Conservation (phyloP, 23 red algal species). For the Gracilaria caudata region DNA sequence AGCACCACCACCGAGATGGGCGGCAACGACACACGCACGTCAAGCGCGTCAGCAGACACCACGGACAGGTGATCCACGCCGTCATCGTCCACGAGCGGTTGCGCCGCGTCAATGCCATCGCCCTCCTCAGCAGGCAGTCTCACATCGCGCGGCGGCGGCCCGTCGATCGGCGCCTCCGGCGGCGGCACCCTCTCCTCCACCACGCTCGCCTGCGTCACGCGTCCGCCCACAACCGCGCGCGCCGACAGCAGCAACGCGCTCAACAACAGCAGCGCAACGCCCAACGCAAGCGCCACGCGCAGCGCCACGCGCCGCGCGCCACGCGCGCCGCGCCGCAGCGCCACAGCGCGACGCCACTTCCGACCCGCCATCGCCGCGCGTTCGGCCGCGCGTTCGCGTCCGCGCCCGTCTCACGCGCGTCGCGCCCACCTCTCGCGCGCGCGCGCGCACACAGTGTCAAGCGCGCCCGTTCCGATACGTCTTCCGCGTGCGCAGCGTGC, state of each 20-base stretch:
- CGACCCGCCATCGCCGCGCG: background rate
- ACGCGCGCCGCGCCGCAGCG: constrained; percentile 4
- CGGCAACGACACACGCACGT: background rate
- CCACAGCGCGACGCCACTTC: background rate
- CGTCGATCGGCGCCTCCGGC: background rate
- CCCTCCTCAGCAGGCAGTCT: background rate
- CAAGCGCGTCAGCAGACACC: background rate
- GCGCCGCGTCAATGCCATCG: background rate
- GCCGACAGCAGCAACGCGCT: background rate
- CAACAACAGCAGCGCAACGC: background rate
- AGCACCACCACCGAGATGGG: constrained; percentile 42
- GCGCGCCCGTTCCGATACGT: too few relatives aligned
- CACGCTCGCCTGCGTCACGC: background rate
- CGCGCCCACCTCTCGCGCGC: too few relatives aligned
- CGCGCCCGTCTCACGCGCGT: too few relatives aligned
- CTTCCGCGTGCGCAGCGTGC: background rate
- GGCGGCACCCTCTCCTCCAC: background rate
- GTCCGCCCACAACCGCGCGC: background rate
- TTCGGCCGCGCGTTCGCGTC: too few relatives aligned
- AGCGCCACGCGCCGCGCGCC: background rate
- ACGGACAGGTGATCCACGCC: background rate
- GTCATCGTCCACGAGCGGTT: constrained; percentile 15
- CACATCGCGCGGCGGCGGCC: background rate
- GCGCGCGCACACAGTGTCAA: too few relatives aligned
- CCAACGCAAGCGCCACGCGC: background rate